These are phyloP conservation scores for Xylaria curta DNA, from an alignment of 495 filamentous ascomycete species.

Conservation along the genomic window DNA sequence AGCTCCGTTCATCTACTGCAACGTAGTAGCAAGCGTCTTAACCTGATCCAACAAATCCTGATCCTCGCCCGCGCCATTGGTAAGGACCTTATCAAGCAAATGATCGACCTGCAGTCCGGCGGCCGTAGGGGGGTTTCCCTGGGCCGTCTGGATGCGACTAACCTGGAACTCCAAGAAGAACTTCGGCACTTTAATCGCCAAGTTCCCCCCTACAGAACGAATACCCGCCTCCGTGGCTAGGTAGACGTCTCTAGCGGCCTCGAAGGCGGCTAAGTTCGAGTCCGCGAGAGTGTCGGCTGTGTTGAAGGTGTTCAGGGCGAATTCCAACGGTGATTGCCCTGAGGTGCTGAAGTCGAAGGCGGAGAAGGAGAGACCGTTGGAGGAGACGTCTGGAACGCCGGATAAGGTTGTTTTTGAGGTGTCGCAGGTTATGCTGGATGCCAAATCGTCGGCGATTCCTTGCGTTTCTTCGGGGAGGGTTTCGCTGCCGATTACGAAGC, in stretches of 20 bases:
- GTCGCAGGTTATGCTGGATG: conserved; percentile 48
- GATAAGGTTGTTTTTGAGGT: conserved; percentile 42
- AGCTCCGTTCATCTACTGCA: conserved; percentile 31
- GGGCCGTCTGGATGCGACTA: conserved; percentile 55
- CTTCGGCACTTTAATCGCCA: conserved; percentile 57
- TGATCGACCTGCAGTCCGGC: conserved; percentile 53
- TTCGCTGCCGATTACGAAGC: conserved; percentile 53
- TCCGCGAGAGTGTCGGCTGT: conserved; percentile 42
- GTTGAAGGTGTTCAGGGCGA: conserved; percentile 53
- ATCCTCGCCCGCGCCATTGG: conserved; percentile 50
- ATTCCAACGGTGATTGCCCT: conserved; percentile 45
- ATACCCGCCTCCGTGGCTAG: conserved; percentile 58
- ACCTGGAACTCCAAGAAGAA: conserved; percentile 58
- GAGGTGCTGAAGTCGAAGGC: conserved; percentile 51
- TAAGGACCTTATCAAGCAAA: conserved; percentile 54
- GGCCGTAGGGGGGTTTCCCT: conserved; percentile 52
- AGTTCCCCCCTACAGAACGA: conserved; percentile 46
- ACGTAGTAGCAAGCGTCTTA: conserved; percentile 39
- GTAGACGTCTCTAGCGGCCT: conserved; percentile 52
- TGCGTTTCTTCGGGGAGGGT: conserved; percentile 37
- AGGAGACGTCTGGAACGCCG: conserved; percentile 51
- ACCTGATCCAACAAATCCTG: conserved; percentile 48
- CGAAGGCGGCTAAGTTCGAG: conserved; percentile 49
- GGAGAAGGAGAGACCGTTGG: conserved; percentile 48
- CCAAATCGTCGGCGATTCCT: conserved; percentile 42